These are phyloP conservation scores for Ceratobasidium sp. DNA, from an alignment of 1,284 basidiomycete species.

Conservation along the genomic window DNA sequence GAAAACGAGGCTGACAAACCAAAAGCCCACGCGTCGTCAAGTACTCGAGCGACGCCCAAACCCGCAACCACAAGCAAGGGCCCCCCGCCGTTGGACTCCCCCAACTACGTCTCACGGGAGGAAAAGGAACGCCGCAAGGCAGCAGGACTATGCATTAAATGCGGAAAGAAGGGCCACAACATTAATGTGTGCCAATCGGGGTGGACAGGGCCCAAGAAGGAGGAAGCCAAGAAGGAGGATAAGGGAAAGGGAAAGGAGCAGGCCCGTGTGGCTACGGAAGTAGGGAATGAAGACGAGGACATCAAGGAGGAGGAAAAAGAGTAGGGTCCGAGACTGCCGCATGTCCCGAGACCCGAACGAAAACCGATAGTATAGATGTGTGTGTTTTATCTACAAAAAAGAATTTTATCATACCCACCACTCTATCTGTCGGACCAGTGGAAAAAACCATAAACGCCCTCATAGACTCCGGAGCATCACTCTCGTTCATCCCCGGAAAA, in stretches of 20 bases:
- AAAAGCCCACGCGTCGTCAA: neutral
- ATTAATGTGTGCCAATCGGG: neutral
- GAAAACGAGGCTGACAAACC: too few relatives aligned
- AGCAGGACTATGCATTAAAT: conserved; percentile 18
- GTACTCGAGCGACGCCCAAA: too few relatives aligned
- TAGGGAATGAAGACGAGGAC: neutral
- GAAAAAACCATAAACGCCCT: conserved; percentile 10
- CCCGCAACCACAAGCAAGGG: too few relatives aligned
- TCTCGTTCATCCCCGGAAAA: neutral
- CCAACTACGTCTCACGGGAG: too few relatives aligned
- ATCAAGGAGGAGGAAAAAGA: neutral
- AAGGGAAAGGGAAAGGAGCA: neutral
- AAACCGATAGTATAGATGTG: neutral
- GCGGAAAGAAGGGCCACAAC: neutral
- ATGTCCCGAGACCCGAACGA: neutral
- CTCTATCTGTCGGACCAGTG: neutral
- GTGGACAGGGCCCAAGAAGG: neutral
- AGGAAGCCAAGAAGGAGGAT: neutral
- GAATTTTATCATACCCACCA: neutral
- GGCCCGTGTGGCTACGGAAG: neutral
- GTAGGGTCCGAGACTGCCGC: neutral
- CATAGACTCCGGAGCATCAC: conserved; percentile 29
- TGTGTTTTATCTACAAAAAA: neutral
- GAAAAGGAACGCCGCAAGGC: conserved; percentile 6
- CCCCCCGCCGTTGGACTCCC: too few relatives aligned